Evolutionary conservation across 2,329 filamentous ascomycete genomes (phyloP).

Genomic region (Huntiella bhutanensis): DNA sequence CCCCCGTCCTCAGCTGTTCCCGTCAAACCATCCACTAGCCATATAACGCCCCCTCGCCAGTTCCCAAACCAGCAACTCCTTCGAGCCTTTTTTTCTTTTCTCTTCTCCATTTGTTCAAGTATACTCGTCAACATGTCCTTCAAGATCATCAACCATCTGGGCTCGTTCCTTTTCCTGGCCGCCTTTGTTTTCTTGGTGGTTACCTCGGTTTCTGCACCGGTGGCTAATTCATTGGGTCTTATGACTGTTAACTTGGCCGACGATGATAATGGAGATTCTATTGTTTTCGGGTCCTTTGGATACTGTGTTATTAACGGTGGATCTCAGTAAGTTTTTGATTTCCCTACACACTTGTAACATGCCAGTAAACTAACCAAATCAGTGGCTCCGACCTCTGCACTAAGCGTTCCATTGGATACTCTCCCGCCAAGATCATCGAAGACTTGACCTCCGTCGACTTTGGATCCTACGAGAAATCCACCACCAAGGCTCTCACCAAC

Average conservation of each 20-base stretch:
- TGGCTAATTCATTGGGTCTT: slow-evolving; percentile 34
- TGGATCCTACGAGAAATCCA: slow-evolving; percentile 23
- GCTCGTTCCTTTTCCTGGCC: slow-evolving; percentile 36
- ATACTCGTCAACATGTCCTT: slow-evolving; percentile 23
- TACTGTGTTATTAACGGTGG: slow-evolving; percentile 25
- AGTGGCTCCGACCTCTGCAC: slow-evolving; percentile 29
- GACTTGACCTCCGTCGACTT: slow-evolving; percentile 21
- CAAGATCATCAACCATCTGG: slow-evolving; percentile 36
- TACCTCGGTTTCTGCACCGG: slow-evolving; percentile 38
- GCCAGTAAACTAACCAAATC: background rate
- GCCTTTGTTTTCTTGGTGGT: slow-evolving; percentile 37
- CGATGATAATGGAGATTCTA: slow-evolving; percentile 17
- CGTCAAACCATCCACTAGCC: no score
- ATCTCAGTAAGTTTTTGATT: slow-evolving; percentile 15
- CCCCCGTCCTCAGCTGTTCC: background rate
- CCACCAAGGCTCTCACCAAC: slow-evolving; percentile 31
- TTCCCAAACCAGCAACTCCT: background rate
- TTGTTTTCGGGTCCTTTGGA: slow-evolving; percentile 42
- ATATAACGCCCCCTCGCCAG: no score
- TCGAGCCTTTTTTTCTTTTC: background rate
- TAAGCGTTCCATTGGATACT: slow-evolving; percentile 33
- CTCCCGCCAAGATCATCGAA: slow-evolving; percentile 27
- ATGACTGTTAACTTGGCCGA: slow-evolving; percentile 31
- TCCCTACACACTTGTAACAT: background rate
- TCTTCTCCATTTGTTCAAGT: background rate